A percentile compares a stretch with the other conserved stretches of the same genome.
Evolutionary conservation across 164 flowering plant species (phyloP).

Genomic region (Berberis thunbergii): DNA sequence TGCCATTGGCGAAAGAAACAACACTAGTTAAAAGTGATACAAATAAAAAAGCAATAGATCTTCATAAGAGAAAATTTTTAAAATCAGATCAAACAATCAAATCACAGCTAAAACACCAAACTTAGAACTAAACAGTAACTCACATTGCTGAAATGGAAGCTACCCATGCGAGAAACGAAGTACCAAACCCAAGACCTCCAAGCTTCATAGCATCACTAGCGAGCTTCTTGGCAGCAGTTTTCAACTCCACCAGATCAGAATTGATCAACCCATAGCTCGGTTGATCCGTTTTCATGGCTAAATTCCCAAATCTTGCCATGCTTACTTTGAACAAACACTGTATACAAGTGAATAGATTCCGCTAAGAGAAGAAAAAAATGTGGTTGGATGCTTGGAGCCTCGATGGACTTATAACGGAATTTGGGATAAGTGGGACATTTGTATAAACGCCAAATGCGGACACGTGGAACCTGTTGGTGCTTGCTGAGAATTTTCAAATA

Average conservation of each 20-base stretch:
- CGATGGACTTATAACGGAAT: background rate
- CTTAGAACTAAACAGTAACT: slow-evolving; percentile 1
- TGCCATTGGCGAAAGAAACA: too few species aligned
- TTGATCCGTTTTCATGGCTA: slow-evolving; percentile 54
- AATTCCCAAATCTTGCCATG: slow-evolving; percentile 31
- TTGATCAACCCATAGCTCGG: slow-evolving; percentile 22
- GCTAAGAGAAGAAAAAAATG: background rate
- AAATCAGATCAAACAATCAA: background rate
- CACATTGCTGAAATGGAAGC: slow-evolving; percentile 85
- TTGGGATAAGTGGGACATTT: too few species aligned
- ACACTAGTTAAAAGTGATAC: too few species aligned
- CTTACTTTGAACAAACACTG: background rate
- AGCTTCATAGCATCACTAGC: slow-evolving; percentile 54
- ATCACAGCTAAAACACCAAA: background rate
- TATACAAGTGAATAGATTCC: background rate
- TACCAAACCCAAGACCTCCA: slow-evolving; percentile 50
- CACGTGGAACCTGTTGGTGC: too few species aligned
- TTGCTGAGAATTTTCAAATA: too few species aligned
- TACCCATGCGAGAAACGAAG: slow-evolving; percentile 71
- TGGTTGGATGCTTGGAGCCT: background rate
- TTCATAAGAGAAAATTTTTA: background rate
- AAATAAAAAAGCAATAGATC: too few species aligned
- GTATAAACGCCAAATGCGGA: too few species aligned
- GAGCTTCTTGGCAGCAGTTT: slow-evolving; percentile 48
- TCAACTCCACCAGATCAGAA: slow-evolving; percentile 53